Percentiles rank a stretch among this genome's conserved stretches.
Evolutionary conservation across 192 early-diverging fungal genomes (phyloP).

Genomic region (Podila minutissima): DNA sequence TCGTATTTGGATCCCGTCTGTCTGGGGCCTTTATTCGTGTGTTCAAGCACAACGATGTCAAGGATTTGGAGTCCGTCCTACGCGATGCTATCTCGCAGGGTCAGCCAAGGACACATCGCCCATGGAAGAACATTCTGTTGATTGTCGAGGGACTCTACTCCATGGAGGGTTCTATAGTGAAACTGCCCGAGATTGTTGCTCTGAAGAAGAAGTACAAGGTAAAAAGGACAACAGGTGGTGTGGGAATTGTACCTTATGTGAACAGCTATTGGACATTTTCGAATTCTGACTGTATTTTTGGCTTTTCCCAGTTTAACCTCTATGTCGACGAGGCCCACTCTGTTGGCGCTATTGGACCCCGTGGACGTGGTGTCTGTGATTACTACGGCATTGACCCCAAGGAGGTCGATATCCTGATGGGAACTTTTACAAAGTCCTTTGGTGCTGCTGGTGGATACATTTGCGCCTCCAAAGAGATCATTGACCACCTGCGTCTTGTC

Average conservation of each 20-base stretch:
- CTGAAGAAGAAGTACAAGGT: slow-evolving; percentile 92
- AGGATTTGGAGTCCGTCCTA: slow-evolving; percentile 82
- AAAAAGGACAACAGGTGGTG: background rate
- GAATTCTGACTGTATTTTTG: slow-evolving; percentile 1
- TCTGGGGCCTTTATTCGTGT: slow-evolving; percentile 91
- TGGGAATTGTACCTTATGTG: too few species aligned
- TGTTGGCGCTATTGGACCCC: slow-evolving; percentile 92
- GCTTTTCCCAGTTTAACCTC: slow-evolving; percentile 76
- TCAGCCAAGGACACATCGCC: slow-evolving; percentile 96
- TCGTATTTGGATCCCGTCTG: slow-evolving; percentile 92
- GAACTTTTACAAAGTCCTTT: slow-evolving; percentile 98
- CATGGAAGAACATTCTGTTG: slow-evolving; percentile 99
- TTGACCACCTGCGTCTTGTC: slow-evolving; percentile 83
- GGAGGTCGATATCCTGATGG: slow-evolving; percentile 96
- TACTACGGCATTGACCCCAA: slow-evolving; percentile 91
- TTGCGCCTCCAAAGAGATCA: slow-evolving; percentile 72
- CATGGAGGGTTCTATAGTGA: slow-evolving; percentile 96
- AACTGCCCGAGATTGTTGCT: slow-evolving; percentile 87
- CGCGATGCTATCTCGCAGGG: slow-evolving; percentile 92
- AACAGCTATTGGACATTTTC: background rate
- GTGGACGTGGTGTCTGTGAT: slow-evolving; percentile 96
- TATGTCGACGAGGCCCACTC: slow-evolving; percentile 99
- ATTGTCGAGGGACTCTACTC: slow-evolving; percentile 97
- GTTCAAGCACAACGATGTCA: slow-evolving; percentile 93
- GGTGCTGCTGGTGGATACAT: slow-evolving; percentile 98